These are phyloP conservation scores for Mycena venus DNA, from an alignment of 768 basidiomycete species.

Conservation along the genomic window DNA sequence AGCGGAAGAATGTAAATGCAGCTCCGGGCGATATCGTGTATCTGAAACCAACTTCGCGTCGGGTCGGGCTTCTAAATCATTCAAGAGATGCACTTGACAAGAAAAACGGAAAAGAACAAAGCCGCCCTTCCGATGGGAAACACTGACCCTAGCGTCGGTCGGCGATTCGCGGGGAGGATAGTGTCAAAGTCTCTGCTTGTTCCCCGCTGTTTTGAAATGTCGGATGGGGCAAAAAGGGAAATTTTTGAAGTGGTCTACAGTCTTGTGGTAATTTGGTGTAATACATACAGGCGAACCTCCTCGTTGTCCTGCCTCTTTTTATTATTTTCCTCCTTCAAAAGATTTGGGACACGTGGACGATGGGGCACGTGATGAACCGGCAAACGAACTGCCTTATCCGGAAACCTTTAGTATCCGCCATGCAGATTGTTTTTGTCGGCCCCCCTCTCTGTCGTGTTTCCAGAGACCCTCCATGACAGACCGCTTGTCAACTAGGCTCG, in stretches of 20 bases:
- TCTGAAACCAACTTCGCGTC: slow-evolving; percentile 4
- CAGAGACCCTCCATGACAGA: slow-evolving; percentile 38
- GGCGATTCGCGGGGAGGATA: background rate
- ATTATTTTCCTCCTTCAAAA: too few species aligned
- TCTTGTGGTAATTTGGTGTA: too few species aligned
- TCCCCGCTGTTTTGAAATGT: background rate
- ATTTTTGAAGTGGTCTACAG: too few species aligned
- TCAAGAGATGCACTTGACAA: slow-evolving; percentile 2
- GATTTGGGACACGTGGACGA: too few species aligned
- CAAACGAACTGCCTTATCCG: background rate
- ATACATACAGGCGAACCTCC: too few species aligned
- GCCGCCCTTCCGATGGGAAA: background rate
- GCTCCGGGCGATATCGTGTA: slow-evolving; percentile 14
- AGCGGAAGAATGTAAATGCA: background rate
- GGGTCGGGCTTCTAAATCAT: background rate
- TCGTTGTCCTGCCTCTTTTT: too few species aligned
- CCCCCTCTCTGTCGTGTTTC: background rate
- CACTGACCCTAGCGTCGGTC: background rate
- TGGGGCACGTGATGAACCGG: slow-evolving; percentile 3
- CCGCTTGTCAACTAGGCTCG: slow-evolving; percentile 62
- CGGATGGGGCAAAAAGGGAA: background rate
- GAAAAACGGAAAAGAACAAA: background rate
- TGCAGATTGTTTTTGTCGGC: background rate
- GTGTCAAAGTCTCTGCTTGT: background rate
- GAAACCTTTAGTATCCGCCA: background rate